Evolutionary conservation across 2,329 filamentous ascomycete genomes (phyloP), one percentile per base, ranked within the genome.

Genomic region (Aspergillus tamarii): DNA sequence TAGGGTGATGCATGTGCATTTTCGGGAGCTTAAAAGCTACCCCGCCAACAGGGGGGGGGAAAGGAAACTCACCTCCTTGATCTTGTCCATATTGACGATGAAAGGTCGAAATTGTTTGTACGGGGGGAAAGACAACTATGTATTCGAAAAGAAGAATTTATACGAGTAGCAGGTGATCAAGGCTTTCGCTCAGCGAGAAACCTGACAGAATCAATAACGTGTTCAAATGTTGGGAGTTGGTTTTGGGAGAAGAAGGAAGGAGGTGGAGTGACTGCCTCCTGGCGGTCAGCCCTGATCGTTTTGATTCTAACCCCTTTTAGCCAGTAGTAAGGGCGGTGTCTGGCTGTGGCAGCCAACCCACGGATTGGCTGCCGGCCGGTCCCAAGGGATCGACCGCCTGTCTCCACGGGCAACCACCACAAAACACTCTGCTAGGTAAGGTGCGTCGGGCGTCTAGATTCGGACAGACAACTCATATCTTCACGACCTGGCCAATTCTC

Each of bases 31-130:
- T 69, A 63, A 57, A 68, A 77, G 72, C 75, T 80, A 79, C 77
- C 77, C 77, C 77, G 75, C 77, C 72, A 73, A 72, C 64, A 71
- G 70, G 74, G 74, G 72, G 55, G 59, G 63, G 52, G 54, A 32
- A 39, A 55, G 62, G 41, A 58, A 61, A 86, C 90, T 85, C 82
- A 94, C 91, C 87, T 93, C 90, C 89, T 92, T 94, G 81, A 95
- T 94, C 82, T 90, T 91, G 82, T 95, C 92, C 92, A 94, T 94
- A 73, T 65, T 63, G 63, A 59, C 72, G 71, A 45, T 55, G 63
- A 65, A 30, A 41, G 23, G 45, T 30, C 23, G 60, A 65, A 68
- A 67, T 70, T 71, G 74, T 74, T 71, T 70, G 69, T 64, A 63
- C 52, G 69, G 57, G 23, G 12, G 69, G 68, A 61, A 61, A 12